Conservation (phyloP, 2,329 filamentous ascomycete genomes). For the Cercospora berteroae region DNA sequence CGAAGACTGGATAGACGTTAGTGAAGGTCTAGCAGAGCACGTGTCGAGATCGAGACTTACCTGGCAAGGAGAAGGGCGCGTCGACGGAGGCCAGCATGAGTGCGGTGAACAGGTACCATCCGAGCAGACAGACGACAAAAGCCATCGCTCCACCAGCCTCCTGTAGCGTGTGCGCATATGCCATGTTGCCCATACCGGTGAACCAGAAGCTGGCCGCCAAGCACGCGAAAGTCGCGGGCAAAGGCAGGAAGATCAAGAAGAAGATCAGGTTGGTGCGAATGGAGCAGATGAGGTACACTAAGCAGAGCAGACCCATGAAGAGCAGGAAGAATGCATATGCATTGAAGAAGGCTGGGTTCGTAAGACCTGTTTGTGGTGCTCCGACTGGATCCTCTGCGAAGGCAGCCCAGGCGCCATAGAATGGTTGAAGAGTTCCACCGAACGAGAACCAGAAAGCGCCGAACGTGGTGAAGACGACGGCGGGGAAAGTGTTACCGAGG, state of each 20-base stretch:
- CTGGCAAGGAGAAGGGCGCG: slow-evolving; percentile 52
- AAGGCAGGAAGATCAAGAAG: slow-evolving; percentile 63
- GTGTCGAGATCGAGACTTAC: not conserved
- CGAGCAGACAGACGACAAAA: slow-evolving; percentile 49
- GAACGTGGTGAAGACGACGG: slow-evolving; percentile 53
- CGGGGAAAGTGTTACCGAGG: slow-evolving; percentile 57
- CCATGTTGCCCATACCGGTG: slow-evolving; percentile 30
- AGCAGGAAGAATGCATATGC: slow-evolving; percentile 62
- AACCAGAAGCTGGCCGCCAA: slow-evolving; percentile 61
- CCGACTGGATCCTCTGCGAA: slow-evolving; percentile 19
- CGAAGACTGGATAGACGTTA: not conserved
- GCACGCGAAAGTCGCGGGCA: slow-evolving; percentile 58
- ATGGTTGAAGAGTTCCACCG: not conserved
- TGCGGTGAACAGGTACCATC: slow-evolving; percentile 55
- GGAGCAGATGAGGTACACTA: slow-evolving; percentile 66
- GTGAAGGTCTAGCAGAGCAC: not conserved
- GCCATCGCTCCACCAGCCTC: slow-evolving; percentile 47
- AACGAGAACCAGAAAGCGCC: slow-evolving; percentile 52
- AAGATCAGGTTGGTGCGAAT: slow-evolving; percentile 70
- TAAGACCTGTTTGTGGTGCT: not conserved
- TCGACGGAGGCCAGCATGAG: slow-evolving; percentile 54
- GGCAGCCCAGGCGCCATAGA: not conserved
- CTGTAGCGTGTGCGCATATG: slow-evolving; percentile 1
- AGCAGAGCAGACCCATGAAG: slow-evolving; percentile 62
- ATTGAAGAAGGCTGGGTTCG: not conserved